Base-by-base conservation (phyloP, 1,284 basidiomycete species). In the Blastosporella zonata region DNA sequence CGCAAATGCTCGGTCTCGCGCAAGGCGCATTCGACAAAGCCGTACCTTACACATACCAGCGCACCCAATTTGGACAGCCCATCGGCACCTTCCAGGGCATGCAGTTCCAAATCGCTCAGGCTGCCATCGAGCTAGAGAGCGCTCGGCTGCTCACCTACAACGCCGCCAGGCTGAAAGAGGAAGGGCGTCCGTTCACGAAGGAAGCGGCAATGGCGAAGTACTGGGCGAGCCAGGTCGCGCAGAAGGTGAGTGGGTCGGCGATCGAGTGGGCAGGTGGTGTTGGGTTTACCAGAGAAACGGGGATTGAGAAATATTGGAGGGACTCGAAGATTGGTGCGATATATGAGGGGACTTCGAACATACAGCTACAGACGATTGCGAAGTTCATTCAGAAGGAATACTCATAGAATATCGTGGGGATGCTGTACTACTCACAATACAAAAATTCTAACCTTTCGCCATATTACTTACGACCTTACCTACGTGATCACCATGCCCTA, bases 191-290 rank as follows among this genome's bases (percentile, higher is more conserved):
- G 35, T 98, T 98, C 68, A 87, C 88, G 36, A 93, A 92, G 71
- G 89, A 97, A 71, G 95, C 96, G 15, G 94, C 95, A 3, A 97
- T 97, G 90, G 95, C 95, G 47, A 94, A 97, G 67, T 93, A 92
- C 61, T 93, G 84, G 75, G 78, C 90, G 17, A 91, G 89, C 53
- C 81, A 90, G 47, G 83, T 99, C 13, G 96, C 97, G 8, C 91
- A 97, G 71, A 77, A 81, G 44, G 94, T 96, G 3, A 79, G 86
- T 22, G 94, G 95, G 9, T 70, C 74, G 42, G 96, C 97, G 13
- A 97, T 99, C 61, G 97, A 99, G 68, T 98, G 96, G 96, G 85
- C 87, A 3, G 96, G 96, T 42, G 97, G 96, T 15, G 79, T 96
- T 39, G 96, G 95, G 1, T 98, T 97, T 71, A 97, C 94, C 42